phyloP scores from a whole-genome alignment of 2,329 filamentous ascomycete genomes.

The Talaromyces albobiverticillius region DNA sequence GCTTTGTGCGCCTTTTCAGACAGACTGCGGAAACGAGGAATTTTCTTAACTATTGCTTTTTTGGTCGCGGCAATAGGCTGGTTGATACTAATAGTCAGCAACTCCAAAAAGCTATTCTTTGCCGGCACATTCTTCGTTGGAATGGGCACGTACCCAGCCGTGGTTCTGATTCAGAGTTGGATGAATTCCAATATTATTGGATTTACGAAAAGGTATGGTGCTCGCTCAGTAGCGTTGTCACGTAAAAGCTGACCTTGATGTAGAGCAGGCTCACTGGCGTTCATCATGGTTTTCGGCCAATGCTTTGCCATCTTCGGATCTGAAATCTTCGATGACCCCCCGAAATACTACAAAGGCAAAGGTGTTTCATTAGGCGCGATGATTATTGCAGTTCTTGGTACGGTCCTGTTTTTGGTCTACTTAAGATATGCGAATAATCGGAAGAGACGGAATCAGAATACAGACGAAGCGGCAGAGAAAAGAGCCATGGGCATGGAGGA shows the following conservation, averaged over 20 bases:
- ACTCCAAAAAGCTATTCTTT: not conserved
- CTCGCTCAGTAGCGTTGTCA: not conserved
- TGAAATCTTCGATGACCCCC: slow-evolving; percentile 1
- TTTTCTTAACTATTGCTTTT: not conserved
- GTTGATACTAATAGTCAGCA: not conserved
- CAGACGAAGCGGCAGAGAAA: not conserved
- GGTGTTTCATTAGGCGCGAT: not conserved
- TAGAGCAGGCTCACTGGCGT: not conserved
- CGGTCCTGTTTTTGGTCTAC: not conserved
- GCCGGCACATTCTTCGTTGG: not conserved
- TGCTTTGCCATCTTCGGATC: not conserved
- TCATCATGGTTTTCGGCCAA: slow-evolving; percentile 2
- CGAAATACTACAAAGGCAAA: slow-evolving; percentile 1
- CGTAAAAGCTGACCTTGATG: not conserved
- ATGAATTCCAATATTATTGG: slow-evolving; percentile 6
- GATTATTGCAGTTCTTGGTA: not conserved
- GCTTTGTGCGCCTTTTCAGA: not conserved
- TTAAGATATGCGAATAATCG: not conserved
- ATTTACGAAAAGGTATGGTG: slow-evolving; percentile 2
- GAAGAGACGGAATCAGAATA: not conserved
- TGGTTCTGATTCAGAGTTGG: slow-evolving; percentile 7
- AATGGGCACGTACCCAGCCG: not conserved
- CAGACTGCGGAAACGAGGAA: not conserved
- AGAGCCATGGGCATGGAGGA: not conserved
- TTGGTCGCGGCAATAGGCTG: not conserved